Evolutionary conservation across 2,329 filamentous ascomycete genomes (phyloP).

Genomic region (Aspergillus felis): DNA sequence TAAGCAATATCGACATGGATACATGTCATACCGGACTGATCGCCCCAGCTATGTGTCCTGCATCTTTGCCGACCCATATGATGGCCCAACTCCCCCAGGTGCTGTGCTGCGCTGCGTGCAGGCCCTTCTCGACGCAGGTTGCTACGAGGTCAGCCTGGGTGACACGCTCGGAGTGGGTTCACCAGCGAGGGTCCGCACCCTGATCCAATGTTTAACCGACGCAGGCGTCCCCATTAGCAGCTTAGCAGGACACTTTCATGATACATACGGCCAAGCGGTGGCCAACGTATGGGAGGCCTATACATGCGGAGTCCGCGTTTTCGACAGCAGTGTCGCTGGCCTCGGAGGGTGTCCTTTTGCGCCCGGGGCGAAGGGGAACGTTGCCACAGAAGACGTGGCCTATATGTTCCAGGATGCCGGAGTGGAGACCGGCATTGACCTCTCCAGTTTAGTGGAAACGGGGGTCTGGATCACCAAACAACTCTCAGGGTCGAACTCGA

Average conservation of each 20-base stretch:
- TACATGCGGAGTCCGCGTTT: conserved; percentile 71
- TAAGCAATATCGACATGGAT: conserved; percentile 4
- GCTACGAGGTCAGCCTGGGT: conserved; percentile 83
- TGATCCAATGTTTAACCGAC: conserved; percentile 30
- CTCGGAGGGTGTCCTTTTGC: conserved; percentile 82
- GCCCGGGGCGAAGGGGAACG: conserved; percentile 81
- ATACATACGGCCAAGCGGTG: conserved; percentile 80
- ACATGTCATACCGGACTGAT: background rate
- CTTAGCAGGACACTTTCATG: conserved; percentile 81
- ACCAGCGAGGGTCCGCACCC: conserved; percentile 26
- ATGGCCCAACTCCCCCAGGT: conserved; percentile 50
- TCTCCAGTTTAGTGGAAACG: conserved; percentile 59
- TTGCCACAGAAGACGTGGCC: conserved; percentile 78
- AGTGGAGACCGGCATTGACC: conserved; percentile 67
- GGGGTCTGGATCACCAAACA: conserved; percentile 66
- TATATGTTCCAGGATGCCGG: conserved; percentile 63
- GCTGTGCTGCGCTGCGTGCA: conserved; percentile 49
- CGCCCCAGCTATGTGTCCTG: conserved; percentile 35
- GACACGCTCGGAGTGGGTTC: conserved; percentile 92
- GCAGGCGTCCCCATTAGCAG: conserved; percentile 63
- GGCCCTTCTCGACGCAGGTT: conserved; percentile 76
- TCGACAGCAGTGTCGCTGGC: conserved; percentile 75
- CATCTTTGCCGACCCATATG: conserved; percentile 45
- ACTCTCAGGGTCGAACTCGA: conserved; percentile 27
- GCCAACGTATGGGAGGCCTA: conserved; percentile 75